phyloP scores from a whole-genome alignment of 1,139 yeast genomes.

The Candida tetrigidarum region DNA sequence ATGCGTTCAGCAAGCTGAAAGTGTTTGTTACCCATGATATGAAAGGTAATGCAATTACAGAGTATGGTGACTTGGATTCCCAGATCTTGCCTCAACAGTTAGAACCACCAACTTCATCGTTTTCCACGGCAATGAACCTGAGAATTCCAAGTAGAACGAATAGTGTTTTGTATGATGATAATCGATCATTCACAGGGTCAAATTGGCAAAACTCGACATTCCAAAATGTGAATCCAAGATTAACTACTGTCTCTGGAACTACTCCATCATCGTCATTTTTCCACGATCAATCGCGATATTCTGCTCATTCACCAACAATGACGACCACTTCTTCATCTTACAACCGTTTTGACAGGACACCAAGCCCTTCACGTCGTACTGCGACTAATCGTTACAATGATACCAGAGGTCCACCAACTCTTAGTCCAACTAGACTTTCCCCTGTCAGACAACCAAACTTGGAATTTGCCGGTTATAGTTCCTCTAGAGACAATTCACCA shows the following conservation, averaged over 20 bases:
- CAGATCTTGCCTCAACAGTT: slow-evolving; percentile 10
- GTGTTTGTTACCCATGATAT: slow-evolving; percentile 52
- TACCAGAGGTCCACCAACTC: background rate
- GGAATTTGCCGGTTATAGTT: slow-evolving; percentile 6
- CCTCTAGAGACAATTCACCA: background rate
- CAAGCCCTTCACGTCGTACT: slow-evolving; percentile 10
- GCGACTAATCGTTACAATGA: background rate
- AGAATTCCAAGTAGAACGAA: slow-evolving; percentile 10
- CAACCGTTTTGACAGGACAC: slow-evolving; percentile 7
- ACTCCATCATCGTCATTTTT: background rate
- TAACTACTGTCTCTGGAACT: background rate
- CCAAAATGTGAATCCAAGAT: background rate
- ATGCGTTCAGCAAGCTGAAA: slow-evolving; percentile 39
- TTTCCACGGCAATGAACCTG: slow-evolving; percentile 4
- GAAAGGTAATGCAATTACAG: slow-evolving; percentile 35
- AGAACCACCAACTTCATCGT: slow-evolving; percentile 6
- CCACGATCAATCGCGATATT: slow-evolving; percentile 3
- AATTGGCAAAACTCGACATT: slow-evolving; percentile 6
- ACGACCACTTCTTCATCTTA: slow-evolving; percentile 4
- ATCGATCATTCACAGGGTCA: background rate
- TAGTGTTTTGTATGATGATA: slow-evolving; percentile 7
- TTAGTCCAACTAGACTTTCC: slow-evolving; percentile 15
- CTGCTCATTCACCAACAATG: slow-evolving; percentile 4
- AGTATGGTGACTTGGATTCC: slow-evolving; percentile 16
- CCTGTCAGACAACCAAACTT: slow-evolving; percentile 12